These are phyloP conservation scores for Boletus vinaceobasis DNA, from an alignment of 768 basidiomycete genomes.

Conservation along the genomic window DNA sequence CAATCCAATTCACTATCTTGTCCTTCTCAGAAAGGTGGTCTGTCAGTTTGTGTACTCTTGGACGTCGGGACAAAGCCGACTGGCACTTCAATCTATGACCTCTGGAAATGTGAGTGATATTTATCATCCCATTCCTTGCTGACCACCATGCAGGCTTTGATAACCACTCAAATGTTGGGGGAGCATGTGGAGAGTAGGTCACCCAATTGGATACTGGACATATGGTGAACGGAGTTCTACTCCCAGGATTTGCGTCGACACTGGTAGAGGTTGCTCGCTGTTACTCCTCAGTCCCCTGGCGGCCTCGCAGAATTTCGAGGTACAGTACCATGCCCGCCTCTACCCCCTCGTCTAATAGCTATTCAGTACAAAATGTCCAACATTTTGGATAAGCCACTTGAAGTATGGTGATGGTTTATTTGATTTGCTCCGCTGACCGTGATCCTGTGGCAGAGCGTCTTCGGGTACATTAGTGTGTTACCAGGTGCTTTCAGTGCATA, in stretches of 20 bases:
- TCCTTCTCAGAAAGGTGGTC: background rate
- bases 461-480: conserved; percentile 83
- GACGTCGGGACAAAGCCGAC: conserved; percentile 97
- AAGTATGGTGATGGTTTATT: conserved; percentile 47
- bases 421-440: background rate
- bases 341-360: background rate
- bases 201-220: background rate
- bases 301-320: conserved; percentile 95
- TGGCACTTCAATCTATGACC: conserved; percentile 90
- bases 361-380: conserved; percentile 90
- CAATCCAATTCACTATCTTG: background rate
- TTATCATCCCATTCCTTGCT: background rate
- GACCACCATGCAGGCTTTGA: conserved; percentile 54
- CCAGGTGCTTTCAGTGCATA: conserved; percentile 94
- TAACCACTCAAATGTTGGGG: conserved; percentile 80
- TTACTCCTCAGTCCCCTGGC: conserved; percentile 74
- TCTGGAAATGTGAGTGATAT: conserved; percentile 75
- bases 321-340: conserved; percentile 18
- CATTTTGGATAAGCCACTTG: conserved; percentile 92
- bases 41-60: conserved; percentile 77
- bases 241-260: conserved; percentile 75
- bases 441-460: conserved; percentile 53
- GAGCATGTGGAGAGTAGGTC: conserved; percentile 89
- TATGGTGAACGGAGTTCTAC: background rate
- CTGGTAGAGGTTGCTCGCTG: conserved; percentile 67